These are phyloP conservation scores for Ascochyta lentis DNA, from an alignment of 2,329 filamentous ascomycete species.

Conservation along the genomic window DNA sequence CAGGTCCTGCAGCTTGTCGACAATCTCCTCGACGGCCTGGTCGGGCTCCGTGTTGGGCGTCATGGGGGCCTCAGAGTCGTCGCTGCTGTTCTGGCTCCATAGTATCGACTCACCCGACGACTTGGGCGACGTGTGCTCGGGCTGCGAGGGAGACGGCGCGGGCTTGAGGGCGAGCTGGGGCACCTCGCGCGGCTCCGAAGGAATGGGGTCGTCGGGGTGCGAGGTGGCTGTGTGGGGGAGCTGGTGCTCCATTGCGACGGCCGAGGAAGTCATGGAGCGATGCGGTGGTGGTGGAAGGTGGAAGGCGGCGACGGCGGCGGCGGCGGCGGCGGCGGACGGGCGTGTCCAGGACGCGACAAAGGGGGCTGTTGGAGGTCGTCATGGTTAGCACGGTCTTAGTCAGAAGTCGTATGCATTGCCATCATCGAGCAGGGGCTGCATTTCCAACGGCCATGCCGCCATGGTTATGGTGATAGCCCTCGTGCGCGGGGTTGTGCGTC, in stretches of 20 bases:
- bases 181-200: constrained; percentile 49
- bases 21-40: constrained; percentile 50
- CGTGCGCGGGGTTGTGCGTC: constrained; percentile 14
- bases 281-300: constrained; percentile 1
- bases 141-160: constrained; percentile 24
- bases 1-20: constrained; percentile 51
- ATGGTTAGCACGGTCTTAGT: constrained; percentile 22
- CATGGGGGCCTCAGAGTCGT: constrained; percentile 51
- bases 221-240: constrained; percentile 54
- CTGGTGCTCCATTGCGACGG: constrained; percentile 31
- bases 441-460: not conserved
- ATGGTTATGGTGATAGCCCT: not conserved
- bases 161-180: constrained; percentile 40
- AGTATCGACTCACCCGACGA: constrained; percentile 51
- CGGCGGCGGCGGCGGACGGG: not conserved
- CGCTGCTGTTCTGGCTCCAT: constrained; percentile 52
- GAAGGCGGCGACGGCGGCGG: not conserved
- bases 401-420: not conserved
- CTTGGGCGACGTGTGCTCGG: constrained; percentile 46
- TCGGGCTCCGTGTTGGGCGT: constrained; percentile 54
- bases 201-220: constrained; percentile 56
- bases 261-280: constrained; percentile 15
- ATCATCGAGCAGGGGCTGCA: constrained; percentile 5
- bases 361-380: constrained; percentile 12
- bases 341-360: constrained; percentile 11